Evolutionary conservation across 2,329 filamentous ascomycete species (phyloP).

Genomic region (Botrytis elliptica): DNA sequence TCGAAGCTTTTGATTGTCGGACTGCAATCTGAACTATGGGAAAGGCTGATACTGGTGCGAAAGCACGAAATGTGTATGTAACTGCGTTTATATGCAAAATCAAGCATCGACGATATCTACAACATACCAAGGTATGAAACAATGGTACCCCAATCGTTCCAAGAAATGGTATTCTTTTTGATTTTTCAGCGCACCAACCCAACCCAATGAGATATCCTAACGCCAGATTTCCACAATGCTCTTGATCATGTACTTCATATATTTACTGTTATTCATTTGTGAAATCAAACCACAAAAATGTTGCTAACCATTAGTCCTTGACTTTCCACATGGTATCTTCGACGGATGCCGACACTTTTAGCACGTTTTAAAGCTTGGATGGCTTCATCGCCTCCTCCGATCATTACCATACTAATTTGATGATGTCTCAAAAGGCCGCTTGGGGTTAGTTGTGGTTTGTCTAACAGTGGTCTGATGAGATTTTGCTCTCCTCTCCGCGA

Average conservation of each 20-base stretch:
- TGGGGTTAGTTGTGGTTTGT: constrained; percentile 60
- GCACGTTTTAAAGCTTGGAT: constrained; percentile 63
- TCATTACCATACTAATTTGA: constrained; percentile 80
- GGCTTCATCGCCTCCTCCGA: constrained; percentile 66
- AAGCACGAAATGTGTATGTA: background rate
- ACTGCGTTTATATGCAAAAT: background rate
- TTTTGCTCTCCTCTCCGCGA: constrained; percentile 41
- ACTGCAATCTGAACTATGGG: background rate
- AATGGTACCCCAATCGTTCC: background rate
- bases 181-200: background rate
- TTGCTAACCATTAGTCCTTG: constrained; percentile 79
- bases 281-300: constrained; percentile 56
- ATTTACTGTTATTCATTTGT: background rate
- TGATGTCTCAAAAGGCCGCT: constrained; percentile 45
- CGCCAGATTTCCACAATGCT: background rate
- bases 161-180: background rate
- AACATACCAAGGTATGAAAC: background rate
- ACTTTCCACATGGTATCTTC: constrained; percentile 77
- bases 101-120: background rate
- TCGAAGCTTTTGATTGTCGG: background rate
- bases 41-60: background rate
- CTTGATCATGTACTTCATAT: background rate
- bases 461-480: constrained; percentile 65
- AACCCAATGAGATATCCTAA: background rate
- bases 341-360: constrained; percentile 69